These are phyloP conservation scores for Phylloboletellus chloephorus DNA, from an alignment of 1,284 basidiomycete genomes.

Conservation along the genomic window DNA sequence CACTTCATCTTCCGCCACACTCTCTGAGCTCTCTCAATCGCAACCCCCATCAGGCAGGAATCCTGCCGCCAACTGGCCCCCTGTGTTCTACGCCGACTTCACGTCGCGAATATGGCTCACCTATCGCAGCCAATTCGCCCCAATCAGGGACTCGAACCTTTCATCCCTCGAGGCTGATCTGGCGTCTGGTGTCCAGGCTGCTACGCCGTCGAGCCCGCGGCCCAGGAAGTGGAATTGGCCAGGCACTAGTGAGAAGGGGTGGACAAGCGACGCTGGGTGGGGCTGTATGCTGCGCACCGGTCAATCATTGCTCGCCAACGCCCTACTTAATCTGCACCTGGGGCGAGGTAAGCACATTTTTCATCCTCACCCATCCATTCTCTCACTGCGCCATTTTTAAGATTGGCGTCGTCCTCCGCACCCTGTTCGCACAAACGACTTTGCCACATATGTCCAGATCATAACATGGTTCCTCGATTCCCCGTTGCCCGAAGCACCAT, in stretches of 20 bases:
- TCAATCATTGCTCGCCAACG: conserved; percentile 88
- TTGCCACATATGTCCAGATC: conserved; percentile 81
- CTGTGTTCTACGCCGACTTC: conserved; percentile 86
- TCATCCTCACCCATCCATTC: conserved; percentile 1
- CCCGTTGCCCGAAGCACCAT: conserved; percentile 83
- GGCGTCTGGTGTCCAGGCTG: conserved; percentile 20
- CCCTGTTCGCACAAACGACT: conserved; percentile 52
- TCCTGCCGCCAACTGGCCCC: conserved; percentile 61
- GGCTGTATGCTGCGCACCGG: conserved; percentile 97
- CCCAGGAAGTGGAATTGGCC: conserved; percentile 46
- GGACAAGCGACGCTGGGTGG: conserved; percentile 95
- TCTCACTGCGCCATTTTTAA: conserved; percentile 30
- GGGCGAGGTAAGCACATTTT: conserved; percentile 65
- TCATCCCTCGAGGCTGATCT: conserved; percentile 44
- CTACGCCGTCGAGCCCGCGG: conserved; percentile 32
- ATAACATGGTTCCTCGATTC: conserved; percentile 95
- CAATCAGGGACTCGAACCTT: conserved; percentile 68
- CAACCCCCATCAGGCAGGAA: conserved; percentile 38
- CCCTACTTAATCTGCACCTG: conserved; percentile 77
- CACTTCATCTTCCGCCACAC: conserved; percentile 40
- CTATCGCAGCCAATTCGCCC: conserved; percentile 84
- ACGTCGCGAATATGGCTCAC: conserved; percentile 86
- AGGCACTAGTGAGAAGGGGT: conserved; percentile 62
- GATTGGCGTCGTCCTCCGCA: conserved; percentile 78
- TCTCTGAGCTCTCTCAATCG: conserved; percentile 37